Evolutionary conservation across 257 asterid species (phyloP).

Genomic region (Scutellaria minor): DNA sequence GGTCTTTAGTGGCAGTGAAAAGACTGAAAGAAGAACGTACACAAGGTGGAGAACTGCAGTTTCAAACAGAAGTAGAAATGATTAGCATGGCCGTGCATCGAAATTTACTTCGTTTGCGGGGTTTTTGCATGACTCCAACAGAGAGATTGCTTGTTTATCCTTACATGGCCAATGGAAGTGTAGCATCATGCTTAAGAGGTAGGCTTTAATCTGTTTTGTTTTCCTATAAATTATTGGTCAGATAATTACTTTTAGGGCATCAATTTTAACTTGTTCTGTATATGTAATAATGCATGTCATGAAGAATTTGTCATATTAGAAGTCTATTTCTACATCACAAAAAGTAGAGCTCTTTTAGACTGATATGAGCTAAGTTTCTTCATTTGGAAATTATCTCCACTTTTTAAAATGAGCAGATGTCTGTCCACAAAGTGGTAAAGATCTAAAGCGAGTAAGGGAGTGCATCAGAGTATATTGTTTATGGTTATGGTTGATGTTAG

Average conservation of each 20-base stretch:
- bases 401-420: too few relatives aligned
- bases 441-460: neutral
- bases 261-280: neutral
- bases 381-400: neutral
- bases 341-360: neutral
- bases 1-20: slow-evolving; percentile 83
- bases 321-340: neutral
- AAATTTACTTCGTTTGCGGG: slow-evolving; percentile 79
- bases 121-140: slow-evolving; percentile 92
- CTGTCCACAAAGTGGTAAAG: too few relatives aligned
- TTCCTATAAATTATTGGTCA: neutral
- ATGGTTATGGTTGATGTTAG: neutral
- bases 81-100: slow-evolving; percentile 92
- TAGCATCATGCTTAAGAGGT: slow-evolving; percentile 97
- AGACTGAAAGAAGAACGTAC: slow-evolving; percentile 87
- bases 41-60: slow-evolving; percentile 86
- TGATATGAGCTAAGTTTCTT: too few relatives aligned
- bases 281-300: neutral
- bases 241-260: slow-evolving; percentile 11
- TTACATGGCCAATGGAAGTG: slow-evolving; percentile 90
- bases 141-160: slow-evolving; percentile 96
- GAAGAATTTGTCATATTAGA: neutral
- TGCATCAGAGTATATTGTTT: neutral
- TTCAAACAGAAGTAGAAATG: slow-evolving; percentile 94
- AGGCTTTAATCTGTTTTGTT: slow-evolving; percentile 21